phyloP scores from a whole-genome alignment of 2,329 filamentous ascomycete genomes.

The Conoideocrella luteorostrata region DNA sequence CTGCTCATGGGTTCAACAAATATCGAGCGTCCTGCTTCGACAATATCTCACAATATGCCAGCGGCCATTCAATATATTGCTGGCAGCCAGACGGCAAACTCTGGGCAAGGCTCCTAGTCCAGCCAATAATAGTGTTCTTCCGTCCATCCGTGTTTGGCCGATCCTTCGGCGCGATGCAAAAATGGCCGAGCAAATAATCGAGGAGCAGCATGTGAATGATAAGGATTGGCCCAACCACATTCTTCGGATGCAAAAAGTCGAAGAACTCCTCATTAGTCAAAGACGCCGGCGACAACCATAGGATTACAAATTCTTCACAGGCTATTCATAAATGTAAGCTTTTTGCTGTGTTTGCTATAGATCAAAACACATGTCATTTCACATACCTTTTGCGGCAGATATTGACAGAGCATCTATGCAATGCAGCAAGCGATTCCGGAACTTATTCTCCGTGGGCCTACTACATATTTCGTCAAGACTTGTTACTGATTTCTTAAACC shows the following conservation, averaged over 20 bases:
- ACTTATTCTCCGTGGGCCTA: constrained; percentile 13
- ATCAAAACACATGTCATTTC: background rate
- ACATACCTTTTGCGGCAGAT: constrained; percentile 16
- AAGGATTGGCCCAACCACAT: constrained; percentile 26
- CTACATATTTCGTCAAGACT: constrained; percentile 14
- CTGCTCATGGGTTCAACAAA: constrained; percentile 19
- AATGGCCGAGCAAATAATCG: constrained; percentile 21
- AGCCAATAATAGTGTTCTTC: constrained; percentile 19
- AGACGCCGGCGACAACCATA: constrained; percentile 16
- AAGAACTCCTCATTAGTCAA: constrained; percentile 24
- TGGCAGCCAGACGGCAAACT: constrained; percentile 14
- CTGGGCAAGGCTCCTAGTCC: constrained; percentile 15
- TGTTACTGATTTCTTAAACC: constrained; percentile 14
- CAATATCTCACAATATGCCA: constrained; percentile 17
- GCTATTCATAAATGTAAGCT: constrained; percentile 12
- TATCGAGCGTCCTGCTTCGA: constrained; percentile 17
- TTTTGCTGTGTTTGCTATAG: too few relatives aligned
- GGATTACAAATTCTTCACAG: constrained; percentile 14
- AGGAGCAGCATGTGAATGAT: constrained; percentile 30
- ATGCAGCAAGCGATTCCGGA: constrained; percentile 12
- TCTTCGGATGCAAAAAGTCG: constrained; percentile 23
- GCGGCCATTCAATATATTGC: constrained; percentile 15
- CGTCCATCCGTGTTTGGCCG: constrained; percentile 16
- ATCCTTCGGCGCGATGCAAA: constrained; percentile 15
- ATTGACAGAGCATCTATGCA: constrained; percentile 10